Base-by-base conservation (phyloP, 441 rosid genomes). In the Brassica hybrid region DNA sequence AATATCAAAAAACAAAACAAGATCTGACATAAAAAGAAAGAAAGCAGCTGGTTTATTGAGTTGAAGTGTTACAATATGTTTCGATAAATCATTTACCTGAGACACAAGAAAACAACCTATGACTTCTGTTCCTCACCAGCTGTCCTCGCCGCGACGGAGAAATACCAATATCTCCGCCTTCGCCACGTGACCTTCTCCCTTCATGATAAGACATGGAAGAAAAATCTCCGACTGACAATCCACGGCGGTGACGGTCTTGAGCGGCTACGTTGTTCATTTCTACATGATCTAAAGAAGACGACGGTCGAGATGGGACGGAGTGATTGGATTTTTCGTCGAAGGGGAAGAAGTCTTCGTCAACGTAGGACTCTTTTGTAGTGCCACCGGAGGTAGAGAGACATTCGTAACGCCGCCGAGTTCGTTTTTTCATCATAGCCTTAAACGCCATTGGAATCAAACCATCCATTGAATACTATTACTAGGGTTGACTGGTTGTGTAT, bases 401-500 rank as follows among this genome's bases (percentile, higher is more conserved):
- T 74, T 94, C 86, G 61, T 94, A 94, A 9, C 79, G 85, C 38
- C 87, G 73, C 13, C 91, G 93, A 43, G 74, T 83, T 30, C 48
- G 77, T 67, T 43, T 89, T 82, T 79, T 88, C 91, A 71, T 89
- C 63, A 94, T 82, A 25, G 92, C 93, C 72, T 78, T 90, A 79
- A 70, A 87, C 18, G 88, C 82, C 87, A 90, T 32, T 3, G 97
- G 96, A 61, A 94, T 79, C 21, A 94, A 77, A 21, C 98, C 98
- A 63, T 93, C 98, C 98, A 93, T 91, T n/a, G 67, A 38, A 9
- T 6, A 2, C 10, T 23, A 14, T 32, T 54, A 10, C 32, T 63
- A n/a, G 63, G 34, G 16, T 41, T 43, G 13, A n/a, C n/a, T n/a
- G n/a, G 7, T 30, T 38, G 4, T 54, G 34, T 2, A 23, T 23